These are phyloP conservation scores for Purpureocillium lavendulum DNA, from an alignment of 2,329 filamentous ascomycete genomes.

Conservation along the genomic window DNA sequence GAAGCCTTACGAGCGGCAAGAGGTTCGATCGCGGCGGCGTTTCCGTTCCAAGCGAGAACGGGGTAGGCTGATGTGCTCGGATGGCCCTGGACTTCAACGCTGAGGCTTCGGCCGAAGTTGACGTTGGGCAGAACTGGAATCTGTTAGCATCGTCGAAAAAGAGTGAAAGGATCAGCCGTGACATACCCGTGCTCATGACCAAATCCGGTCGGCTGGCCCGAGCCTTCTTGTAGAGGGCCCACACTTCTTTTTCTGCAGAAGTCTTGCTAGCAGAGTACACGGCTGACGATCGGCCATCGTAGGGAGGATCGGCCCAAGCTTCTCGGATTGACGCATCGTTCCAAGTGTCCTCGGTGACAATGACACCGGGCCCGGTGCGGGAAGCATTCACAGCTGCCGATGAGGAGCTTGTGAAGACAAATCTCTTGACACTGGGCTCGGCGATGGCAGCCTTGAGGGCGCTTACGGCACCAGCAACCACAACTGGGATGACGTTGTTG, in stretches of 20 bases:
- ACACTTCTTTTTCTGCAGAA: conserved; percentile 24
- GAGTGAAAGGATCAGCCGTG: too few relatives aligned
- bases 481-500: conserved; percentile 26
- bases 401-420: conserved; percentile 31
- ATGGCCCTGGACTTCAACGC: conserved; percentile 1
- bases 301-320: conserved; percentile 28
- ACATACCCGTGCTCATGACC: conserved; percentile 12
- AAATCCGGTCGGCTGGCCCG: conserved; percentile 15
- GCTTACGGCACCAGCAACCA: conserved; percentile 16
- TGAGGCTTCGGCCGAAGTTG: conserved; percentile 16
- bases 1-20: too few relatives aligned
- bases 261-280: conserved; percentile 31
- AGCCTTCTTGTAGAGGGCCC: conserved; percentile 22
- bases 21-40: too few relatives aligned
- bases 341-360: conserved; percentile 19
- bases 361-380: conserved; percentile 11
- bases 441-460: conserved; percentile 25
- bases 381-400: conserved; percentile 11
- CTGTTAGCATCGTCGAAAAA: too few relatives aligned
- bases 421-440: conserved; percentile 25
- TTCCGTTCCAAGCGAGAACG: too few relatives aligned
- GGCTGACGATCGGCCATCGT: conserved; percentile 14
- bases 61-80: too few relatives aligned
- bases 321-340: conserved; percentile 21
- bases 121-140: conserved; percentile 16